A percentile compares a stretch with the other conserved stretches of the same genome.
These are phyloP conservation scores for Mycena maculata DNA, from an alignment of 768 basidiomycete species.

Conservation along the genomic window DNA sequence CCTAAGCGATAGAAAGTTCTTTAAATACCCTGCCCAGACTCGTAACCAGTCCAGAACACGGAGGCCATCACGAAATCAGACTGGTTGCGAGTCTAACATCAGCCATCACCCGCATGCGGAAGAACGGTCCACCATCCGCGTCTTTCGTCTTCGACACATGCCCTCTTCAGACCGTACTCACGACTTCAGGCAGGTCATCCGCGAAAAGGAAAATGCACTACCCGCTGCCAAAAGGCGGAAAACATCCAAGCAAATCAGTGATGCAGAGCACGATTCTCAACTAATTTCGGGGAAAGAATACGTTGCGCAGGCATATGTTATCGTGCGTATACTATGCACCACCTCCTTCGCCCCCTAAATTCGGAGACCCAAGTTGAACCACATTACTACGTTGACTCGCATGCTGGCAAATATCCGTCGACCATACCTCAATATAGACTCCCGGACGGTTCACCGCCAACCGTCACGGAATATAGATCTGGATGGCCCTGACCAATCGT, in stretches of 20 bases:
- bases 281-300: constrained; percentile 70
- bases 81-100: too few relatives aligned
- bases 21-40: too few relatives aligned
- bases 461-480: constrained; percentile 68
- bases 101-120: too few relatives aligned
- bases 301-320: constrained; percentile 78
- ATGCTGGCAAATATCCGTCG: constrained; percentile 84
- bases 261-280: constrained; percentile 51
- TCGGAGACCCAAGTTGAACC: constrained; percentile 65
- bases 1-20: too few relatives aligned
- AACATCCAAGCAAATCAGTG: constrained; percentile 47
- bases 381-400: constrained; percentile 74
- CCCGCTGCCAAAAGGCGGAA: constrained; percentile 66
- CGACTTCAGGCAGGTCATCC: constrained; percentile 67
- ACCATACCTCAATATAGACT: constrained; percentile 87
- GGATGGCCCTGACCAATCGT: constrained; percentile 59
- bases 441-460: constrained; percentile 65
- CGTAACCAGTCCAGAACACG: too few relatives aligned
- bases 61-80: too few relatives aligned
- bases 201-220: constrained; percentile 55
- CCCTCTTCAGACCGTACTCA: constrained; percentile 68
- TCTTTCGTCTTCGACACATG: too few relatives aligned
- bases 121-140: too few relatives aligned
- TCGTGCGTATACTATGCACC: constrained; percentile 54
- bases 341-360: neutral